These are phyloP conservation scores for Blastocystis sp. DNA, from an alignment of 352 stramenopile genomes.

Conservation along the genomic window DNA sequence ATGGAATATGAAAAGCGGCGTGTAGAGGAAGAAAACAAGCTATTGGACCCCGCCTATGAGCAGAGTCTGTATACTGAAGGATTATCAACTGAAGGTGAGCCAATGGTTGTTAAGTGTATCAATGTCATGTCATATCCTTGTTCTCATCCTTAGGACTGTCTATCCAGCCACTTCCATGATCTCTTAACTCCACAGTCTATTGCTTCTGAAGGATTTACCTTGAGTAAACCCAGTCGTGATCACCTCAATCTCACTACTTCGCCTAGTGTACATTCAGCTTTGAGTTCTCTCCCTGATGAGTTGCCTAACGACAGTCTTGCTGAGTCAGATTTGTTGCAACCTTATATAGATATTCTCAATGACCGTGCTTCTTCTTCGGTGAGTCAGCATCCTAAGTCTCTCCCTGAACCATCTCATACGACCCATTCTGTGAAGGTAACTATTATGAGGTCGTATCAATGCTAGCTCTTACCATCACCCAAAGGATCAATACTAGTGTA, in stretches of 20 bases:
- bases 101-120: constrained; percentile 37
- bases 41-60: background rate
- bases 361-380: background rate
- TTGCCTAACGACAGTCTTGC: background rate
- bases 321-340: background rate
- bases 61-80: background rate
- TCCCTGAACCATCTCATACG: background rate
- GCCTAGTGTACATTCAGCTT: background rate
- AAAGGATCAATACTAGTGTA: background rate
- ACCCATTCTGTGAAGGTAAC: background rate
- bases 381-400: background rate
- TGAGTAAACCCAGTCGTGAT: background rate
- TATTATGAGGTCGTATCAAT: too few relatives aligned
- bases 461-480: background rate
- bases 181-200: constrained; percentile 12
- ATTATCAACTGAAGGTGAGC: background rate
- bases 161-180: constrained; percentile 51
- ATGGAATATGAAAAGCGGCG: constrained; percentile 22
- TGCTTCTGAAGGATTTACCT: background rate
- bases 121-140: background rate
- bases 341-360: background rate
- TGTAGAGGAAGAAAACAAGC: background rate
- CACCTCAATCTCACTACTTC: background rate
- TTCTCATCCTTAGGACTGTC: background rate
- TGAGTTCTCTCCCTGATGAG: background rate